Evolutionary conservation across 345 rosid genomes (phyloP), one percentile per base, ranked within the genome.

Genomic region (Lepidium africanum): DNA sequence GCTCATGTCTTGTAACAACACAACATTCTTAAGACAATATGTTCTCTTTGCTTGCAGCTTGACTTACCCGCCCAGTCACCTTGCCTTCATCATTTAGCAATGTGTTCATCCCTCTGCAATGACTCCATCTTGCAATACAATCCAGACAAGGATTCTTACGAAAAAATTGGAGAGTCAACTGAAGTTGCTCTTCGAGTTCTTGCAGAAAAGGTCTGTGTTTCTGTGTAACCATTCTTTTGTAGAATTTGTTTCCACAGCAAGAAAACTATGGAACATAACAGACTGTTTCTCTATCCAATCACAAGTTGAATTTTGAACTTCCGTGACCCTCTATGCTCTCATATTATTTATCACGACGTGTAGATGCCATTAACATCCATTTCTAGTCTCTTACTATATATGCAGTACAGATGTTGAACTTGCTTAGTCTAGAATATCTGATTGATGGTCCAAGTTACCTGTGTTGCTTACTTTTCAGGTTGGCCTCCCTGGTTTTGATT

Each of bases 401-500:
- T 51, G n/a, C 30, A 15, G 36, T 52, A 21, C 45, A 19, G 64
- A 37, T 37, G 45, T 21, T 39, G 39, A 57, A 40, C 37, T 53
- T 61, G 46, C 64, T 30, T 17, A 61, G 50, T 36, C 38, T 59
- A 32, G 14, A 74, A 14, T 71, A 27, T 30, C 16, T 68, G 49
- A 54, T 53, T 23, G 51, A n/a, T 23, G 1, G 33, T 53, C 60
- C 46, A 43, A 49, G 37, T 71, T 73, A 69, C 67, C 64, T 63
- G 38, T 69, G 41, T 72, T 58, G 46, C 70, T 63, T 40, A 78
- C 42, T 80, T 78, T 75, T 66, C 87, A 94, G 99, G 88, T 94
- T 81, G 99, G 99, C 53, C 96, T 94, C 81, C 99, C 99, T 76
- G 99, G 97, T 70, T 94, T 94, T 85, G 99, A 94, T 82, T 89